These are phyloP conservation scores for Drosera spatulata DNA, from an alignment of 179 eudicot genomes.

Conservation along the genomic window DNA sequence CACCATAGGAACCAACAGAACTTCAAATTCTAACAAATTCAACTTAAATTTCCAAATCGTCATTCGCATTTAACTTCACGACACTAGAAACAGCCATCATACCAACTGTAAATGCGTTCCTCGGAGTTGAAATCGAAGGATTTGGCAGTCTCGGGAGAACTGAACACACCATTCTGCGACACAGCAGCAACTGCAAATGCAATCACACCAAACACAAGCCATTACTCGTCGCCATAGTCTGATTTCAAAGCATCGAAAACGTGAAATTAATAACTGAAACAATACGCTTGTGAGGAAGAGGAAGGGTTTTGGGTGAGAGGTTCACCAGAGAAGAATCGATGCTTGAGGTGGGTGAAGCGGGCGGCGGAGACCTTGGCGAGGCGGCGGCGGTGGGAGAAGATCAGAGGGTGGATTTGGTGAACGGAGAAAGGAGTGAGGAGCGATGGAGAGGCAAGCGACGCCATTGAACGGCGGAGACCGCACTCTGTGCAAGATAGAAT, in stretches of 20 bases:
- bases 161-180: slow-evolving; percentile 48
- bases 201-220: slow-evolving; percentile 3
- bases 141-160: slow-evolving; percentile 72
- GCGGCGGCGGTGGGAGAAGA: slow-evolving; percentile 44
- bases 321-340: slow-evolving; percentile 37
- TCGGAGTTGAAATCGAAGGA: slow-evolving; percentile 75
- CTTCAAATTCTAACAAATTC: no score
- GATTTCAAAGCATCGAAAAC: not conserved
- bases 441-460: slow-evolving; percentile 27
- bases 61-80: not conserved
- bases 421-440: slow-evolving; percentile 45
- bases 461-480: not conserved
- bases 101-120: slow-evolving; percentile 94
- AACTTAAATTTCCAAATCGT: no score
- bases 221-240: not conserved
- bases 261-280: not conserved
- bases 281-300: not conserved
- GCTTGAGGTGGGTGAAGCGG: slow-evolving; percentile 16
- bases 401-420: slow-evolving; percentile 44
- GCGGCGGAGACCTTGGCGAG: slow-evolving; percentile 14
- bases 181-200: slow-evolving; percentile 28
- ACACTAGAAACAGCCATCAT: slow-evolving; percentile 4
- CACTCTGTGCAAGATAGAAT: no score
- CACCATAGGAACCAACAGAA: no score
- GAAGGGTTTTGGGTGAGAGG: not conserved